These are phyloP conservation scores for Daedaleopsis sinensis DNA, from an alignment of 768 basidiomycete genomes.

Conservation along the genomic window DNA sequence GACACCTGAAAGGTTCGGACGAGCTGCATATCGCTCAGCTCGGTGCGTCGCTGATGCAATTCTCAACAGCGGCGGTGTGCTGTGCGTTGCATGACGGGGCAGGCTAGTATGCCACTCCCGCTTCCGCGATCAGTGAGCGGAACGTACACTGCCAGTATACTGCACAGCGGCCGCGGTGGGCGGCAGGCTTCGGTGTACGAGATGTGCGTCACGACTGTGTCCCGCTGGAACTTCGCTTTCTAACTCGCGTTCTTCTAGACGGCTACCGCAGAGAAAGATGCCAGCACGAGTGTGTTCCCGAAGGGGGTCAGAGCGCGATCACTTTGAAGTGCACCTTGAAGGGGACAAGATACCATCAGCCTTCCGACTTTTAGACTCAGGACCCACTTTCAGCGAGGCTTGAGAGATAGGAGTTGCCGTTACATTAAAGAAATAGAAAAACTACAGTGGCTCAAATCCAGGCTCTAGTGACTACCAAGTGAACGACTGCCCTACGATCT, in stretches of 20 bases:
- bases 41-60: conserved; percentile 7
- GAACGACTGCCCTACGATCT: neutral
- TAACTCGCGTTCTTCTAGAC: conserved; percentile 20
- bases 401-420: too few species aligned
- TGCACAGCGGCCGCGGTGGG: neutral
- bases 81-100: conserved; percentile 87
- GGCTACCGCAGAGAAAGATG: conserved; percentile 1
- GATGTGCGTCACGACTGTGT: conserved; percentile 14
- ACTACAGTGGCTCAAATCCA: too few species aligned
- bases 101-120: conserved; percentile 44
- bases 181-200: conserved; percentile 3
- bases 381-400: too few species aligned
- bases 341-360: too few species aligned
- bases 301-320: too few species aligned
- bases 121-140: conserved; percentile 20
- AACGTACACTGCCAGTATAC: conserved; percentile 6
- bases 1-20: conserved; percentile 84
- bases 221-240: conserved; percentile 6
- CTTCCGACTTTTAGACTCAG: too few species aligned
- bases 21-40: neutral
- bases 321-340: too few species aligned
- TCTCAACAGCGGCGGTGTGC: conserved; percentile 71
- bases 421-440: too few species aligned
- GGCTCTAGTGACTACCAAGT: too few species aligned
- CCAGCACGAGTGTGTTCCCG: conserved; percentile 5